Percentiles rank a stretch among this genome's conserved stretches.
These are phyloP conservation scores for Lipomyces starkeyi DNA, from an alignment of 805 yeast genomes.

Conservation along the genomic window DNA sequence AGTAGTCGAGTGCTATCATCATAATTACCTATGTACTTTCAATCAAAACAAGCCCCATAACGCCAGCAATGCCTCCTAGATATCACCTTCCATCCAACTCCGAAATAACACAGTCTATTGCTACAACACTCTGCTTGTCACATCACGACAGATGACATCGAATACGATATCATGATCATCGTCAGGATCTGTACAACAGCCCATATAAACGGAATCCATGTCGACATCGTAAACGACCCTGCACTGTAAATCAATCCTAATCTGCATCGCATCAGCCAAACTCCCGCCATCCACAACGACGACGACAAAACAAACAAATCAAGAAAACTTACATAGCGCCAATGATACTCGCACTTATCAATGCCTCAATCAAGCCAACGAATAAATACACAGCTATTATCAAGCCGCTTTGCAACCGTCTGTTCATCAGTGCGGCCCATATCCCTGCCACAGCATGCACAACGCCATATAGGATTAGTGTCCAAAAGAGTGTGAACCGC, in stretches of 20 bases:
- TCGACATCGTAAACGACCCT: constrained; percentile 80
- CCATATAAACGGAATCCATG: constrained; percentile 93
- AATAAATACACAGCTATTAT: constrained; percentile 56
- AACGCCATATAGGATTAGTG: constrained; percentile 66
- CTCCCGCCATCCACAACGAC: constrained; percentile 8
- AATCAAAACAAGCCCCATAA: too few species aligned
- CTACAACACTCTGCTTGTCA: constrained; percentile 39
- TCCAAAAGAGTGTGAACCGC: constrained; percentile 84
- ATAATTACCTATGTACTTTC: too few species aligned
- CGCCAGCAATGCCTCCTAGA: background rate
- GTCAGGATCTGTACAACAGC: constrained; percentile 70
- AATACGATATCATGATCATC: constrained; percentile 69
- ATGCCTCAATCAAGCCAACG: constrained; percentile 67
- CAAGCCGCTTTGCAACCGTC: constrained; percentile 51
- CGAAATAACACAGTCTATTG: background rate
- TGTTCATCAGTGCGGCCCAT: constrained; percentile 60
- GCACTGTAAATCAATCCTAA: constrained; percentile 34
- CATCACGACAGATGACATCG: constrained; percentile 56
- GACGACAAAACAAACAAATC: constrained; percentile 5
- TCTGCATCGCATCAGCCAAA: constrained; percentile 9
- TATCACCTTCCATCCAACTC: background rate
- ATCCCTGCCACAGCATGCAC: constrained; percentile 70
- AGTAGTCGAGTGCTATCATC: too few species aligned
- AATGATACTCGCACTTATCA: constrained; percentile 73
- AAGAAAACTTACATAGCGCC: constrained; percentile 60